phyloP scores from a whole-genome alignment of 805 yeast genomes.

The Cyberlindnera japonica region DNA sequence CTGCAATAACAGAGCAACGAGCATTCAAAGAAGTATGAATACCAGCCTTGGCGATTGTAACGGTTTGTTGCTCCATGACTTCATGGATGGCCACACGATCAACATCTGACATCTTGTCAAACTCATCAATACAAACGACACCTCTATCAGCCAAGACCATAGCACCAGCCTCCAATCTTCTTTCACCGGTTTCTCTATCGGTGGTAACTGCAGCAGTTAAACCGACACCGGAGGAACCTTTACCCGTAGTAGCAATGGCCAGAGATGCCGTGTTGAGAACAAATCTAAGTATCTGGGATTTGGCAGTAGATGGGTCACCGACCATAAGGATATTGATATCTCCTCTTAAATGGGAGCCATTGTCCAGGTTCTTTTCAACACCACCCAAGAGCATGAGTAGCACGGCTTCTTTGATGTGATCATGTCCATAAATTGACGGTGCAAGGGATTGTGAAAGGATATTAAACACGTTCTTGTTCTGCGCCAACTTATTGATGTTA shows the following conservation, averaged over 20 bases:
- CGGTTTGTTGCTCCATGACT: conserved; percentile 99
- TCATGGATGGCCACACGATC: conserved; percentile 98
- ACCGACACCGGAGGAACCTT: conserved; percentile 99
- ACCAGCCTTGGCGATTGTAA: conserved; percentile 97
- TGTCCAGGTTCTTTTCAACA: conserved; percentile 85
- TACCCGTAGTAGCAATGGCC: conserved; percentile 97
- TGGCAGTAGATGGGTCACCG: conserved; percentile 98
- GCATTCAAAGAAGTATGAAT: conserved; percentile 96
- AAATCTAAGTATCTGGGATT: conserved; percentile 91
- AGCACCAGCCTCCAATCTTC: conserved; percentile 97
- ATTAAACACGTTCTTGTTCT: conserved; percentile 69
- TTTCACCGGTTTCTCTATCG: conserved; percentile 95
- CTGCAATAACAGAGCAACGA: conserved; percentile 94
- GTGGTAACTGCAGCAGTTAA: conserved; percentile 97
- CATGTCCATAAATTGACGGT: conserved; percentile 94
- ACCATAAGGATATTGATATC: conserved; percentile 95
- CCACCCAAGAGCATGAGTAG: conserved; percentile 91
- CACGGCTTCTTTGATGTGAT: conserved; percentile 85
- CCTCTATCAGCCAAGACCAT: conserved; percentile 99
- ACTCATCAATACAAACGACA: conserved; percentile 96
- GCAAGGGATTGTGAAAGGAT: conserved; percentile 83
- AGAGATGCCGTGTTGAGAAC: conserved; percentile 92
- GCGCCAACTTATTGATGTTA: conserved; percentile 76
- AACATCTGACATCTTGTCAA: conserved; percentile 94
- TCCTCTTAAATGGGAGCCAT: conserved; percentile 97